Conservation (phyloP, 768 basidiomycete genomes). For the Podaxis sp. region DNA sequence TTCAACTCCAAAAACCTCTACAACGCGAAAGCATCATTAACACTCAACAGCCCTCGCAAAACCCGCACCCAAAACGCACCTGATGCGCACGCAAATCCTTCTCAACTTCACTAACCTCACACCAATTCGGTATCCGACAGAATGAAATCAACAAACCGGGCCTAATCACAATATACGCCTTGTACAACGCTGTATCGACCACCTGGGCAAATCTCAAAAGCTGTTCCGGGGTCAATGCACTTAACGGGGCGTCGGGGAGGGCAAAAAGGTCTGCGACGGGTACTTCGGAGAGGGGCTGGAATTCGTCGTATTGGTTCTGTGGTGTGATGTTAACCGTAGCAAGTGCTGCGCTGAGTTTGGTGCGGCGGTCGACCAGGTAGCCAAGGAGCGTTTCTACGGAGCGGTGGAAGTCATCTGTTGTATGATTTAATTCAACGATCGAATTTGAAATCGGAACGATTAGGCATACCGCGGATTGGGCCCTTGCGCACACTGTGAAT, state of each 20-base stretch:
- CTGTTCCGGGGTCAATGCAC: conserved; percentile 74
- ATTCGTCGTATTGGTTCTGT: conserved; percentile 58
- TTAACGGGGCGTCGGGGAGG: conserved; percentile 71
- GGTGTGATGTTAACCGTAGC: conserved; percentile 65
- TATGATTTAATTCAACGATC: not conserved
- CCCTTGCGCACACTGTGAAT: conserved; percentile 31
- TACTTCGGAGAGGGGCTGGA: conserved; percentile 66
- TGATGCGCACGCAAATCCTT: conserved; percentile 75
- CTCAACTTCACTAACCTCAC: conserved; percentile 79
- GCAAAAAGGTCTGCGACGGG: conserved; percentile 72
- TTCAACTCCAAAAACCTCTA: conserved; percentile 92
- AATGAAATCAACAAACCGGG: conserved; percentile 80
- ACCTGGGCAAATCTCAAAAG: conserved; percentile 88
- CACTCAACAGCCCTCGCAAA: not conserved
- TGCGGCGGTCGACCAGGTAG: conserved; percentile 87
- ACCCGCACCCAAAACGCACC: conserved; percentile 38
- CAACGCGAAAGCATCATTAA: not conserved
- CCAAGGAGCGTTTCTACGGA: conserved; percentile 86
- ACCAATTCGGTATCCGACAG: conserved; percentile 94
- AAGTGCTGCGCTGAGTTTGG: conserved; percentile 78
- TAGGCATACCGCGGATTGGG: conserved; percentile 27
- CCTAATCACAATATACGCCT: conserved; percentile 80
- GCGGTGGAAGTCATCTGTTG: conserved; percentile 53
- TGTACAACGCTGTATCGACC: conserved; percentile 93
- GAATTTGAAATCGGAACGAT: not conserved